Percentiles rank a stretch among this genome's conserved stretches.
These are phyloP conservation scores for Aspergillus jensenii DNA, from an alignment of 2,329 filamentous ascomycete species.

Conservation along the genomic window DNA sequence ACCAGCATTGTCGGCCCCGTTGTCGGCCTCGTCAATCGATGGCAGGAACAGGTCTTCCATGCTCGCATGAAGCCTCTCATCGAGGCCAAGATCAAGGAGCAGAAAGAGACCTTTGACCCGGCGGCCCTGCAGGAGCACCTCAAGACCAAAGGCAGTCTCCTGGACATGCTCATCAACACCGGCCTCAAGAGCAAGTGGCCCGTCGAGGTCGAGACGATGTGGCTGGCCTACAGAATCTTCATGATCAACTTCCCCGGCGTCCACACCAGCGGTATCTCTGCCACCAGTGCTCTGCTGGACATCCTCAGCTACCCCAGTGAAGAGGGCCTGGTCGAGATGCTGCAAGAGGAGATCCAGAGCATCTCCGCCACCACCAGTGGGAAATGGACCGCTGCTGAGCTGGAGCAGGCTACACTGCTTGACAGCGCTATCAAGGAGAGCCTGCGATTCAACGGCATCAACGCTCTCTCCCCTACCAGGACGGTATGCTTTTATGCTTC, in stretches of 20 bases:
- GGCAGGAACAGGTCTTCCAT: constrained; percentile 12
- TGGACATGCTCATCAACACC: constrained; percentile 13
- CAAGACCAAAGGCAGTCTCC: constrained; percentile 8
- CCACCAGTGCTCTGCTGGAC: constrained; percentile 13
- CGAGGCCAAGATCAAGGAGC: constrained; percentile 12
- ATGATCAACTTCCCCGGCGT: constrained; percentile 18
- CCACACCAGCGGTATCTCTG: constrained; percentile 16
- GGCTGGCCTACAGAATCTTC: constrained; percentile 15
- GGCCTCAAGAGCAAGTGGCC: constrained; percentile 17
- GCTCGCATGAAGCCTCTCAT: constrained; percentile 14
- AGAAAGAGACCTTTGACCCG: constrained; percentile 1
- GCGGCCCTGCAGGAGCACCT: constrained; percentile 7
- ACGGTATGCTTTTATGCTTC: not conserved
- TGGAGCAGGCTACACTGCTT: constrained; percentile 6
- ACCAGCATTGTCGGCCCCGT: constrained; percentile 11
- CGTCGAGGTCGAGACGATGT: constrained; percentile 14
- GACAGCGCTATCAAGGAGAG: constrained; percentile 16
- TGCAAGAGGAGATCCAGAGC: constrained; percentile 8
- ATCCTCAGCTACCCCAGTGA: constrained; percentile 8
- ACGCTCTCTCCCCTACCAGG: constrained; percentile 14
- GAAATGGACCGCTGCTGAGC: constrained; percentile 10
- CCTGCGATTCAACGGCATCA: constrained; percentile 16
- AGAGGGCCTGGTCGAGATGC: not conserved
- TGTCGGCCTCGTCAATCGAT: constrained; percentile 13
- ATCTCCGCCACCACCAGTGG: constrained; percentile 3